Evolutionary conservation across 345 rosid genomes (phyloP), one percentile per base, ranked within the genome.

Genomic region (Litchi chinensis): DNA sequence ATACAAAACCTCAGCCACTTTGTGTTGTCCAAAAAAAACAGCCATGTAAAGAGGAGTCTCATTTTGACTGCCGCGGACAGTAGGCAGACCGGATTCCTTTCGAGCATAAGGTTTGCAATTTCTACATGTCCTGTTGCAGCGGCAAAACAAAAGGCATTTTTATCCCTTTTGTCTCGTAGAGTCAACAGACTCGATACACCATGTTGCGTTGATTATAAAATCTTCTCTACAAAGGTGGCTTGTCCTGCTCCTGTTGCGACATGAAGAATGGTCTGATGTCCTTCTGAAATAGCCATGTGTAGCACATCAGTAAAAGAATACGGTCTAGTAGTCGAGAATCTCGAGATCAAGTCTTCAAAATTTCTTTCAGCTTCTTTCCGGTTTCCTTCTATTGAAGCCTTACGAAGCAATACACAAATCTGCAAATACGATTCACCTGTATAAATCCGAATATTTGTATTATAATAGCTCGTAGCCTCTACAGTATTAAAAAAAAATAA

Each of bases 41-140:
- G 79, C 79, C 56, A 66, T 50, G 60, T 52, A 19, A 7, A 76
- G 72, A 3, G 79, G 79, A 19, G 78, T 50, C 64, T 24, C 52
- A 7, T 65, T 19, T n/a, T 15, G 1, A 8, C 24, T 28, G 7
- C 78, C 78, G 13, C 71, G 71, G n/a, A 65, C 11, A 3, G 28
- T 43, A 10, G 52, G 41, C 52, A 75, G 46, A 65, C 28, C 8
- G n/a, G n/a, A 50, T 66, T 66, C 73, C 8, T 66, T 3, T 39
- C 1, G 39, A 54, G 9, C 65, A 76, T 44, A 21, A 52, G 52
- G 28, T 24, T 5, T 0, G 66, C 79, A 32, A 76, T 39, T 9
- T 7, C 2, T 32, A 50, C 4, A 21, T 12, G 12, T 4, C 66
- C 66, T 0, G 50, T 21, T 0, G 66, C 66, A 13, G 52, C 76